Evolutionary conservation across 176 grass and related monocot genomes (phyloP), one percentile per base, ranked within the genome.

Genomic region (Triticum monococcum): DNA sequence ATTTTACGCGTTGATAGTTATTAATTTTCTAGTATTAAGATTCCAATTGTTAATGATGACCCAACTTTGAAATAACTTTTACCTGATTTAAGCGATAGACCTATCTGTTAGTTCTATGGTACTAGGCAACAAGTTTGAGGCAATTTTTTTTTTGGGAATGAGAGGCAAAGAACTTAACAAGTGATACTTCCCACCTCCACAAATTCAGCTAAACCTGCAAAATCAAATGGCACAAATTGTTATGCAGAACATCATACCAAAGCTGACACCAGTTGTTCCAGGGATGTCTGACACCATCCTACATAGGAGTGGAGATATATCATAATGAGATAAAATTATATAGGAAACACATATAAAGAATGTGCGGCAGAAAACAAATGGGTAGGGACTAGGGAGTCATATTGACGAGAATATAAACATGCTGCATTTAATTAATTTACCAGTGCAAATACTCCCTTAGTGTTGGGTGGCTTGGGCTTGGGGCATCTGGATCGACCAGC

Each of bases 271-370:
- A 16, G 93, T 98, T 33, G 89, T 86, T 85, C 79, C 96, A 61
- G 91, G 96, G 71, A 98, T 95, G 72, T 95, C 91, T 40, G 84
- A 76, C 33, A 94, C 93, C 89, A 95, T 83, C 96, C 96, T 98
- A 68, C 48, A 85, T 13, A 69, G 30, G 24, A 52, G 40, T 31
- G 16, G 30, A 91, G 31, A 16, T 68, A 75, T 68, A 68, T 79
- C n/a, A 69, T 87, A 87, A 84, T 14, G 12, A 68, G 46, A 54
- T 16, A 13, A 79, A n/a, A 75, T 0, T 74, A 79, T 74, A 78
- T 62, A 41, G 28, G 48, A 74, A 64, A 46, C 18, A 60, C 22
- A 87, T 75, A 9, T 75, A 12, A 73, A 12, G 35, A 57, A 3
- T 18, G 43, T 59, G 14, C 8, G 25, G 11, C 11, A 2, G 17